Conservation (phyloP, 345 rosid genomes). For the Gossypium australe region DNA sequence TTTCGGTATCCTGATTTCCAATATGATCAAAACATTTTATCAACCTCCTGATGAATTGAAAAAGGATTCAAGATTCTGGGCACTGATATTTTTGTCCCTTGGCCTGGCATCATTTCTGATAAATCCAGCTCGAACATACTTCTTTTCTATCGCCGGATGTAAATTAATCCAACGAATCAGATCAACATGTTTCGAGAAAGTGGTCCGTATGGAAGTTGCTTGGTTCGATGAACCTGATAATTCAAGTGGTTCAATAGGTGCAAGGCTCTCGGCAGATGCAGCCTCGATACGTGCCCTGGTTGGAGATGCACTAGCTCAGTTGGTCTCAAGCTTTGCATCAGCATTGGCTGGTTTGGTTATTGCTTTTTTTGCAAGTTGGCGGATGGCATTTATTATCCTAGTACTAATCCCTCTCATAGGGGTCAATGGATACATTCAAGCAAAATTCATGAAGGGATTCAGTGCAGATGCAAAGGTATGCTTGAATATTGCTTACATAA, state of each 20-base stretch:
- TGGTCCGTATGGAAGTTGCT: slow-evolving; percentile 73
- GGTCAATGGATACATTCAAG: slow-evolving; percentile 50
- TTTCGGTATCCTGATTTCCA: slow-evolving; percentile 52
- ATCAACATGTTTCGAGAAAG: slow-evolving; percentile 75
- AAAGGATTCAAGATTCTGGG: slow-evolving; percentile 65
- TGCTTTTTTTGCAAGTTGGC: slow-evolving; percentile 67
- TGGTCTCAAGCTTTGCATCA: slow-evolving; percentile 55
- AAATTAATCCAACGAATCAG: slow-evolving; percentile 60
- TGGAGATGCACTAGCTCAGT: slow-evolving; percentile 66
- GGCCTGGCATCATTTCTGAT: slow-evolving; percentile 52
- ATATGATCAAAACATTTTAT: slow-evolving; percentile 45
- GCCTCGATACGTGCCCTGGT: slow-evolving; percentile 61
- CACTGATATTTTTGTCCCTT: slow-evolving; percentile 49
- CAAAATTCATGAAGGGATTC: slow-evolving; percentile 70
- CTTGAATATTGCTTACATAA: neutral
- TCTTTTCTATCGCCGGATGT: slow-evolving; percentile 69
- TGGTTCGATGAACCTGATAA: slow-evolving; percentile 78
- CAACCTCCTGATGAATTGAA: slow-evolving; percentile 53
- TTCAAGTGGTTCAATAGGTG: slow-evolving; percentile 80
- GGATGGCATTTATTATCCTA: slow-evolving; percentile 55
- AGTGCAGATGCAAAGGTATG: slow-evolving; percentile 79
- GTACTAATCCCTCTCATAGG: slow-evolving; percentile 61
- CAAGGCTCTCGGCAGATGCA: slow-evolving; percentile 88
- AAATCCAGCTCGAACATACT: slow-evolving; percentile 41
- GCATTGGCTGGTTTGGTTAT: slow-evolving; percentile 62